Conservation (phyloP, 305 asterid genomes). For the Andrographis paniculata region DNA sequence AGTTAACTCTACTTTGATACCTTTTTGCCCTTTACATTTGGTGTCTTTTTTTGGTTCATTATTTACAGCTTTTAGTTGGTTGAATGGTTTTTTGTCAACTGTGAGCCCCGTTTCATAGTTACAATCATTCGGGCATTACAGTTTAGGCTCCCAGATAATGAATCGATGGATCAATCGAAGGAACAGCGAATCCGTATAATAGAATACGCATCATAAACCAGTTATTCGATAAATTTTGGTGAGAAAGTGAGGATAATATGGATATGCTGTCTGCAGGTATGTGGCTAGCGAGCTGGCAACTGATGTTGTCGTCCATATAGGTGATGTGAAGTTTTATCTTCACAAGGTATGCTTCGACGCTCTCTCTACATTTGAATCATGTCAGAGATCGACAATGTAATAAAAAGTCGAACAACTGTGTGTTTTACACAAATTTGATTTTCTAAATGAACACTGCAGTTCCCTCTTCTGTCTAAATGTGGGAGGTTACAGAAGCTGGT, state of each 20-base stretch:
- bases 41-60: not conserved
- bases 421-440: no score
- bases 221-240: no score
- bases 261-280: slow-evolving; percentile 38
- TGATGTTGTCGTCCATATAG: slow-evolving; percentile 53
- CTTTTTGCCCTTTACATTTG: not conserved
- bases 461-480: slow-evolving; percentile 87
- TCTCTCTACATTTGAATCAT: no score
- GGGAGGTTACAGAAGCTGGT: slow-evolving; percentile 59
- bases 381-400: no score
- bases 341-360: slow-evolving; percentile 93
- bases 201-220: no score
- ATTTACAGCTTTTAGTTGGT: not conserved
- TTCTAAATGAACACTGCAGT: slow-evolving; percentile 43
- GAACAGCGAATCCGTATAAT: no score
- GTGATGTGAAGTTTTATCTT: slow-evolving; percentile 70
- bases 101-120: not conserved
- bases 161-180: no score
- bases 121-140: no score
- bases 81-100: not conserved
- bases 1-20: no score
- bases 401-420: no score
- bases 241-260: not conserved
- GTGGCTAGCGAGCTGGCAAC: slow-evolving; percentile 85
- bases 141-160: no score